Evolutionary conservation across 2,329 filamentous ascomycete species (phyloP).

Genomic region (Tolypocladium cylindrosporum): DNA sequence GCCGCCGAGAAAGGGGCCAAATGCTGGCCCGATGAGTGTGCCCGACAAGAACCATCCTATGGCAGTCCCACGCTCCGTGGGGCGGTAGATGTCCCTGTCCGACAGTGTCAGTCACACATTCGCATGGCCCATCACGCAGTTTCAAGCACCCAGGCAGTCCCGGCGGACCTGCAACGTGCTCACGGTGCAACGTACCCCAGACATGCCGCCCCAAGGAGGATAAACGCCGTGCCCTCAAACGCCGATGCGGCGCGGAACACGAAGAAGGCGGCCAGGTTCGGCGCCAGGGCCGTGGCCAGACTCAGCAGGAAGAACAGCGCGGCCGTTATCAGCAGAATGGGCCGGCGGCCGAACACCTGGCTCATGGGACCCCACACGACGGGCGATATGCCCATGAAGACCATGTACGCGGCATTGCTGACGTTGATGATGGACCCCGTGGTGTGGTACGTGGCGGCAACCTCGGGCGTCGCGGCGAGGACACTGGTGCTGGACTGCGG

Average conservation of each 20-base stretch:
- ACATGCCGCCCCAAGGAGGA: constrained; percentile 60
- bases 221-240: constrained; percentile 64
- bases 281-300: constrained; percentile 62
- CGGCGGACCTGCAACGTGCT: not conserved
- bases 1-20: constrained; percentile 62
- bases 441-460: constrained; percentile 54
- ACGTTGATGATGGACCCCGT: constrained; percentile 62
- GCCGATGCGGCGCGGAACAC: constrained; percentile 66
- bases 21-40: constrained; percentile 60
- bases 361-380: constrained; percentile 65
- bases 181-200: constrained; percentile 40
- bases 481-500: constrained; percentile 68
- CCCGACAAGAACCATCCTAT: constrained; percentile 65
- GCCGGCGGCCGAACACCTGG: constrained; percentile 50
- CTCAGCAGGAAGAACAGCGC: constrained; percentile 58
- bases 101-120: not conserved
- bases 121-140: not conserved
- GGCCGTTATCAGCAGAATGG: constrained; percentile 47
- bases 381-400: constrained; percentile 62
- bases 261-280: constrained; percentile 62
- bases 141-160: not conserved
- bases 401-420: constrained; percentile 65
- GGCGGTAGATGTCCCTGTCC: constrained; percentile 49
- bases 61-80: constrained; percentile 60
- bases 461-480: constrained; percentile 63